phyloP scores from a whole-genome alignment of 177 flowering plant genomes.

The Vitis hybrid region DNA sequence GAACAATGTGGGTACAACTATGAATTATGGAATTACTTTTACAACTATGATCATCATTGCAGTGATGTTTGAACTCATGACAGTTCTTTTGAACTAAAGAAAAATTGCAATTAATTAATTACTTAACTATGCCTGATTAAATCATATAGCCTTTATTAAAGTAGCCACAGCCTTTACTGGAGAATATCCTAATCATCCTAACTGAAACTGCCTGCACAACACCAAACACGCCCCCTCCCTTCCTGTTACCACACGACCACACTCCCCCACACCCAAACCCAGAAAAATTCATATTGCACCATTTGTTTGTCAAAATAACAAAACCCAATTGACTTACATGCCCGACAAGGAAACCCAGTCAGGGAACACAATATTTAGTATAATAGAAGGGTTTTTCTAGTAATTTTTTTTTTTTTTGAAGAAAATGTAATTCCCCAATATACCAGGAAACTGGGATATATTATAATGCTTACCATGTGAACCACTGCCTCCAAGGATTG shows the following conservation, averaged over 20 bases:
- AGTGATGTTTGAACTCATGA: not conserved
- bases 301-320: no score
- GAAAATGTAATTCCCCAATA: not conserved
- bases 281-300: no score
- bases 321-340: no score
- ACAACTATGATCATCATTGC: not conserved
- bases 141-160: not conserved
- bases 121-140: not conserved
- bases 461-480: constrained; percentile 56
- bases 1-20: not conserved
- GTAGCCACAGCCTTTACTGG: not conserved
- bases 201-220: no score
- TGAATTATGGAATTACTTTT: not conserved
- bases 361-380: not conserved
- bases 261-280: no score
- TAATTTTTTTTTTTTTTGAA: not conserved
- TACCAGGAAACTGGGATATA: not conserved
- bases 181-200: no score
- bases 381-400: not conserved
- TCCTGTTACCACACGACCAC: no score
- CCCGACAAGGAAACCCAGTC: not conserved
- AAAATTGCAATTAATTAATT: not conserved
- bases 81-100: not conserved
- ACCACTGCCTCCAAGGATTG: constrained; percentile 73
- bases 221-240: no score